A percentile compares a stretch with the other conserved stretches of the same genome.
These are phyloP conservation scores for Clonostachys rosea DNA, from an alignment of 2,329 filamentous ascomycete genomes.

Conservation along the genomic window DNA sequence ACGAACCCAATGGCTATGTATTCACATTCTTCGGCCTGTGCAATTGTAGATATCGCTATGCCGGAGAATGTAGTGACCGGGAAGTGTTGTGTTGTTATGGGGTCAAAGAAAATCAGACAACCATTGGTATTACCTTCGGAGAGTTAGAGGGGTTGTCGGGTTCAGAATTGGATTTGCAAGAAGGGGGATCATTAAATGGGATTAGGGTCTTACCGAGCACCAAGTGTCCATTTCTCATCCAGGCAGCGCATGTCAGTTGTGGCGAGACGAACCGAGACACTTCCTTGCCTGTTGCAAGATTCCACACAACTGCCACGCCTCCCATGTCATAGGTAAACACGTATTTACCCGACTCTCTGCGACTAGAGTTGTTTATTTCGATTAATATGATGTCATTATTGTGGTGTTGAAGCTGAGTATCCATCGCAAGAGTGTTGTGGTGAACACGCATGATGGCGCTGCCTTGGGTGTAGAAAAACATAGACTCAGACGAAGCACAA, in stretches of 20 bases:
- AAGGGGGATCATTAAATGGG: too few species aligned
- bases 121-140: slow-evolving; percentile 79
- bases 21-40: slow-evolving; percentile 82
- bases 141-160: slow-evolving; percentile 9
- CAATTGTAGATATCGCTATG: slow-evolving; percentile 90
- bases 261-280: slow-evolving; percentile 90
- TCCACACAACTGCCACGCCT: slow-evolving; percentile 94
- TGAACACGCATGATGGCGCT: slow-evolving; percentile 81
- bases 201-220: slow-evolving; percentile 71
- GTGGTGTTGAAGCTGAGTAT: slow-evolving; percentile 80
- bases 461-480: slow-evolving; percentile 85
- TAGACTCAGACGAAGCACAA: slow-evolving; percentile 84
- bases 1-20: slow-evolving; percentile 89
- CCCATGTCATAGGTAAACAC: slow-evolving; percentile 91
- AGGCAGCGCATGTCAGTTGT: slow-evolving; percentile 79
- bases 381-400: slow-evolving; percentile 79
- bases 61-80: slow-evolving; percentile 85
- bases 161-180: not conserved
- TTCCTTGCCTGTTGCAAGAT: slow-evolving; percentile 86
- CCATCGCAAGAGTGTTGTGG: slow-evolving; percentile 90
- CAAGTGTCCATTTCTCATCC: slow-evolving; percentile 97
- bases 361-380: slow-evolving; percentile 86
- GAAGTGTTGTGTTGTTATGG: slow-evolving; percentile 89
- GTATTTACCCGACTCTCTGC: slow-evolving; percentile 75
- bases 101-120: slow-evolving; percentile 91